Evolutionary conservation across 306 rosid species (phyloP), one percentile per base, ranked within the genome.

Genomic region (Adenanthera pavonina): DNA sequence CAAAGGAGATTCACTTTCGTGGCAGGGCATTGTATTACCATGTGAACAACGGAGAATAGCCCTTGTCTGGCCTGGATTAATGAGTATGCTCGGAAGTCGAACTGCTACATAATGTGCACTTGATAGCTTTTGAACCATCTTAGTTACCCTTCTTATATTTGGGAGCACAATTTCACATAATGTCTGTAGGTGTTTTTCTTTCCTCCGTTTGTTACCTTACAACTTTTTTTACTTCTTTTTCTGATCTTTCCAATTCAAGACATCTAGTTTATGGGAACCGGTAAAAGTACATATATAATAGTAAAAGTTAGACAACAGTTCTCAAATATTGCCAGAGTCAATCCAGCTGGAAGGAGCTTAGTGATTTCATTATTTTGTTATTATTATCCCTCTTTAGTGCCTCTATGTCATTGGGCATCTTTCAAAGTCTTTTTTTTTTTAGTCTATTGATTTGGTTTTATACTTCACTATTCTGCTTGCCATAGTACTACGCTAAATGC

Each of bases 61-160:
- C 61, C 49, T 72, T 57, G 44, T 72, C 46, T 49, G 59, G 76
- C 53, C 30, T 72, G 76, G 47, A 72, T 72, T 72, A 72, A 14
- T 72, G 60, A 71, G 59, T 48, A 48, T 47, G 76, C 76, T 46
- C 13, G 76, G 52, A 25, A 56, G 62, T n/a, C 34, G 62, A 56
- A 56, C 62, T n/a, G 34, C 62, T 19, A 8, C n/a, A 56, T 19
- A 12, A 11, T 71, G 59, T 48, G 70, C 76, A 30, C 56, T 69
- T 46, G 15, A 46, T 69, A 44, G 17, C 54, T 44, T 72, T 34
- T 34, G 62, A 34, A 38, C 66, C 51, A 35, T 53, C 49, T 54
- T 17, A 43, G 67, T 25, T 38, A 2, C 43, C 66, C 36, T 9
- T 44, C 54, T 56, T 70, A 40, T 66, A 66, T 16, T 15, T 35